These are phyloP conservation scores for Psilocybe sp. DNA, from an alignment of 768 basidiomycete species.

Conservation along the genomic window DNA sequence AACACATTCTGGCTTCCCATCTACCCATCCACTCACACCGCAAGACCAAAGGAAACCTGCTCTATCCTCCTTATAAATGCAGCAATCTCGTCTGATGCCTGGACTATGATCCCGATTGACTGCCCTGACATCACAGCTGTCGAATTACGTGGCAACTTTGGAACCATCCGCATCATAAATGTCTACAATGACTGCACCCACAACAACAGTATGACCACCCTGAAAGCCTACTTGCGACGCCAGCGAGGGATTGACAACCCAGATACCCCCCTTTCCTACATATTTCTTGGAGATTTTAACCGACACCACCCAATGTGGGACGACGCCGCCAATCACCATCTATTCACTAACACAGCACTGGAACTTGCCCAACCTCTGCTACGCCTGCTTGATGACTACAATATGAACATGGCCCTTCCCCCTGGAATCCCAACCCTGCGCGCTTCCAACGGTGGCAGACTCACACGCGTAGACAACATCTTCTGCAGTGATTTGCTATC, in stretches of 20 bases:
- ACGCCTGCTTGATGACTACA: too few relatives aligned
- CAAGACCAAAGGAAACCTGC: not conserved
- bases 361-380: too few relatives aligned
- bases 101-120: not conserved
- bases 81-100: not conserved
- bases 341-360: too few relatives aligned
- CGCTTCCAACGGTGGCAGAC: constrained; percentile 22
- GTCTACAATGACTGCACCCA: constrained; percentile 27
- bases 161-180: constrained; percentile 23
- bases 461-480: constrained; percentile 38
- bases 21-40: not conserved
- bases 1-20: not conserved
- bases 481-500: constrained; percentile 24
- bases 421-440: not conserved
- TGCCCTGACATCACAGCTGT: constrained; percentile 20
- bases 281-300: not conserved
- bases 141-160: constrained; percentile 12
- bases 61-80: not conserved
- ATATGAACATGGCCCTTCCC: not conserved
- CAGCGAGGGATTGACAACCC: not conserved
- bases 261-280: not conserved
- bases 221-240: not conserved
- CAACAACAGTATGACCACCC: not conserved
- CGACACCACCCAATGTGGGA: too few relatives aligned
- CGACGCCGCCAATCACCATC: too few relatives aligned